Evolutionary conservation across 306 rosid genomes (phyloP).

Genomic region (Citrullus mucosospermus): DNA sequence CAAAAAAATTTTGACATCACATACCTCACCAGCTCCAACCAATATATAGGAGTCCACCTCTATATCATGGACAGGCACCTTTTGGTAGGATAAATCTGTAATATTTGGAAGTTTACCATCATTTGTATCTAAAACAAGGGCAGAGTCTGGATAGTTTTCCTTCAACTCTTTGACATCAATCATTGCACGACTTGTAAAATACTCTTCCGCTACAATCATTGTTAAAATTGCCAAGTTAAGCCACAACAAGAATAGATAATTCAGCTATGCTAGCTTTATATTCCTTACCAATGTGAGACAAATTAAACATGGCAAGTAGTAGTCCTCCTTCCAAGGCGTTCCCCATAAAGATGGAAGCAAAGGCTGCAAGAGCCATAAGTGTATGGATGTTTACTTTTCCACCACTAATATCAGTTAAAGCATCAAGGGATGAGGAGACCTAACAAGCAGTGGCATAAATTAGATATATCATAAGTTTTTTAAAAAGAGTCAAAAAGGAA

Average conservation of each 20-base stretch:
- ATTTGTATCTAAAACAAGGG: constrained; percentile 62
- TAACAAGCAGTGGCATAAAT: constrained; percentile 13
- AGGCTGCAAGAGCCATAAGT: constrained; percentile 91
- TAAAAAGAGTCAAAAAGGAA: neutral
- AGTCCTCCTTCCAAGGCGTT: constrained; percentile 90
- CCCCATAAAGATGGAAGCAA: constrained; percentile 83
- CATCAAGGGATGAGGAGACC: constrained; percentile 91
- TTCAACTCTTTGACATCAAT: constrained; percentile 84
- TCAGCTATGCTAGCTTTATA: neutral
- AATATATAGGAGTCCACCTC: constrained; percentile 64
- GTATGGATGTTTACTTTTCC: constrained; percentile 92
- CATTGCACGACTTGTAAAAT: constrained; percentile 81
- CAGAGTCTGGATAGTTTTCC: constrained; percentile 82
- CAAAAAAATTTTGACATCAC: constrained; percentile 12
- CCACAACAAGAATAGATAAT: neutral
- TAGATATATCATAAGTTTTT: neutral
- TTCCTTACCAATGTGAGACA: constrained; percentile 81
- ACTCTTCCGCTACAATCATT: constrained; percentile 74
- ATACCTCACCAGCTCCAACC: constrained; percentile 94
- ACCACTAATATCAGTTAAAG: constrained; percentile 56
- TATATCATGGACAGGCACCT: constrained; percentile 76
- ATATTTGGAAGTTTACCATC: constrained; percentile 62
- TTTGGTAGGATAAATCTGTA: constrained; percentile 61
- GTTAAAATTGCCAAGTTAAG: constrained; percentile 9
- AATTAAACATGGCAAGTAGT: constrained; percentile 87